phyloP scores from a whole-genome alignment of 352 stramenopile genomes.

The Lagenidium sp. region DNA sequence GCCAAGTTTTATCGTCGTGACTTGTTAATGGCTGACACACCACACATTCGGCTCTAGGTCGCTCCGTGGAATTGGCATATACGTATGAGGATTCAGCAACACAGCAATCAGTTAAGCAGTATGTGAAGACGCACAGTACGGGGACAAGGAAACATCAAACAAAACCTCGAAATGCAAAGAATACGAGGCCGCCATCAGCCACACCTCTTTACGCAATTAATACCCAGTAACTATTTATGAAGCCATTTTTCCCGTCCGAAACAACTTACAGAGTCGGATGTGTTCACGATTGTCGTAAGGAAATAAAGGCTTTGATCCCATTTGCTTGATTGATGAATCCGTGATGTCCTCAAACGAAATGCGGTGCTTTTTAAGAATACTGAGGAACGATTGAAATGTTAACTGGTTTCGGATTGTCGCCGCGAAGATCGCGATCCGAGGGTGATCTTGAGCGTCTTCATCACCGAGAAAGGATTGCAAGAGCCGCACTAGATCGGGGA shows the following conservation, averaged over 20 bases:
- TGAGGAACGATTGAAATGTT: constrained; percentile 69
- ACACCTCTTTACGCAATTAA: too few relatives aligned
- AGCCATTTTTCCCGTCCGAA: constrained; percentile 12
- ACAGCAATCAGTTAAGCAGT: too few relatives aligned
- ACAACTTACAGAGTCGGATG: constrained; percentile 59
- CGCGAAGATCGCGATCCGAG: constrained; percentile 58
- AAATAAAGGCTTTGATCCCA: constrained; percentile 29
- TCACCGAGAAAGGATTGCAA: constrained; percentile 41
- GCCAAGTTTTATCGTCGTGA: background rate
- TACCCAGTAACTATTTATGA: too few relatives aligned
- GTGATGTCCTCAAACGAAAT: constrained; percentile 71
- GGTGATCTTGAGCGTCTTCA: background rate
- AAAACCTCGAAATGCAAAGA: too few relatives aligned
- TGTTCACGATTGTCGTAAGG: constrained; percentile 54
- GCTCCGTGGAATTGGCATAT: too few relatives aligned
- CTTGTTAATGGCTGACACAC: background rate
- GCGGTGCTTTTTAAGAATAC: constrained; percentile 31
- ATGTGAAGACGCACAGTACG: too few relatives aligned
- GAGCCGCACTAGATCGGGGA: constrained; percentile 49
- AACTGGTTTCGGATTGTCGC: constrained; percentile 65
- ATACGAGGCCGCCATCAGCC: too few relatives aligned
- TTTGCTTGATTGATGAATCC: constrained; percentile 19
- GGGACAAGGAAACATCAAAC: too few relatives aligned
- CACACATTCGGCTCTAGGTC: background rate
- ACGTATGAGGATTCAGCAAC: too few relatives aligned